Base-by-base conservation (phyloP, 2,329 filamentous ascomycete species). In the Plectosphaerella plurivora region DNA sequence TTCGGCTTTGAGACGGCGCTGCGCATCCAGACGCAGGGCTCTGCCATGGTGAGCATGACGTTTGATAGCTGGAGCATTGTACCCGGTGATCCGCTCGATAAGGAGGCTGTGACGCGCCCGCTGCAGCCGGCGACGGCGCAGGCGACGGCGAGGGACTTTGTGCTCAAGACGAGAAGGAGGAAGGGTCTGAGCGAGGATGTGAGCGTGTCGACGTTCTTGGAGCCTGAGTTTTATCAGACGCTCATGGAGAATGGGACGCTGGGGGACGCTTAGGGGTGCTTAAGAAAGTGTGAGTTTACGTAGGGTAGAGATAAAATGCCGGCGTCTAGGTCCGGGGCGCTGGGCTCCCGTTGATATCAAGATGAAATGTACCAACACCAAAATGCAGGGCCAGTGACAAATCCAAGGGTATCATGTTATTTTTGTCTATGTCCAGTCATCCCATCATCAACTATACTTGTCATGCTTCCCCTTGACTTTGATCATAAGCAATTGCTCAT, bases 1-100 rank as follows among this genome's bases (percentile, higher is more conserved):
- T 99, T 99, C 65, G 94, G 94, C 18, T 97, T 99, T 70, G 94
- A 99, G 76, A 97, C 94, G 14, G 94, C 99, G 73, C 78, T 99
- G 53, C 82, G 94, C 57, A 97, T 97, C 65, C 92, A 96, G 71
- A 97, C 93, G 0, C 90, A 97, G 74, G 93, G 94, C 50, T 87
- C 91, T 67, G 91, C 92, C 52, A 92, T 90, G 64, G 85, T 97
- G 50, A 91, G 87, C 61, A 79, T 99, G 36, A 91, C 96, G 12
- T 99, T 99, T 69, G 94, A 99, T 66, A 86, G 89, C 59, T 99
- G 94, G 94, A 91, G 82, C 64, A 90, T 97, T 56, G 93, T 99
- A 1, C 94, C 94, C 2, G 94, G 94, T 51, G 94, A 99, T 69
- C 94, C 94, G 41, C 79, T 99, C 35, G 94, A 99, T 69, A 88